A percentile compares a stretch with the other conserved stretches of the same genome.
Evolutionary conservation across 1,284 basidiomycete genomes (phyloP).

Genomic region (Cutaneotrichosporon cyanovorans): DNA sequence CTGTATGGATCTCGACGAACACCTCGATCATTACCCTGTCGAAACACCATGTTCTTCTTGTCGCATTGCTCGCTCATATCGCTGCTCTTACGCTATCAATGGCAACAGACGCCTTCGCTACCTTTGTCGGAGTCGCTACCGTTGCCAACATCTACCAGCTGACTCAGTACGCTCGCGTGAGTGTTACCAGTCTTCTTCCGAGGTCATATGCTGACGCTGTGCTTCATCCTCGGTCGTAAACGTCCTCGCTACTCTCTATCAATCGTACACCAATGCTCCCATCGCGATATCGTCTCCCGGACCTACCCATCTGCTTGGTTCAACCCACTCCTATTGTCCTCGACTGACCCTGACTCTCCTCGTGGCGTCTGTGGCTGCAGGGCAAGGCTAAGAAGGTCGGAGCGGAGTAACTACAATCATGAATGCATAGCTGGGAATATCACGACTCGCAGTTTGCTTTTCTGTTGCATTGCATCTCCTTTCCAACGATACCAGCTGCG

Average conservation of each 20-base stretch:
- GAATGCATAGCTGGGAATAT: conserved; percentile 19
- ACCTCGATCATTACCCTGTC: no score
- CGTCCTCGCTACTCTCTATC: no score
- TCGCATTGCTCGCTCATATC: no score
- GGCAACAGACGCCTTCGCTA: conserved; percentile 43
- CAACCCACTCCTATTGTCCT: not conserved
- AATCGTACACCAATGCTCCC: no score
- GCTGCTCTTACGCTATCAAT: no score
- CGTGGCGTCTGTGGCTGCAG: conserved; percentile 5
- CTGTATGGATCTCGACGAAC: no score
- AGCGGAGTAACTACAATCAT: conserved; percentile 6
- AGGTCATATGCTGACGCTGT: conserved; percentile 6
- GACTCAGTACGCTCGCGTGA: conserved; percentile 38
- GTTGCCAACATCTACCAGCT: conserved; percentile 35
- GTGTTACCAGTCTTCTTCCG: conserved; percentile 19
- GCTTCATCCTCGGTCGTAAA: not conserved
- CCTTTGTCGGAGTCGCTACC: conserved; percentile 35
- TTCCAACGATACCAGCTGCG: no score
- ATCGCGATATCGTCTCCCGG: not conserved
- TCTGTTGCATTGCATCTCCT: no score
- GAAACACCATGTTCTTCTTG: no score
- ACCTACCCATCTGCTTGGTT: not conserved
- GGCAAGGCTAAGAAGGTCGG: conserved; percentile 14
- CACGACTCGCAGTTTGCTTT: no score
- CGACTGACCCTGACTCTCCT: not conserved